Conservation (phyloP, 1,284 basidiomycete species). For the Ceratobasidium sp. region DNA sequence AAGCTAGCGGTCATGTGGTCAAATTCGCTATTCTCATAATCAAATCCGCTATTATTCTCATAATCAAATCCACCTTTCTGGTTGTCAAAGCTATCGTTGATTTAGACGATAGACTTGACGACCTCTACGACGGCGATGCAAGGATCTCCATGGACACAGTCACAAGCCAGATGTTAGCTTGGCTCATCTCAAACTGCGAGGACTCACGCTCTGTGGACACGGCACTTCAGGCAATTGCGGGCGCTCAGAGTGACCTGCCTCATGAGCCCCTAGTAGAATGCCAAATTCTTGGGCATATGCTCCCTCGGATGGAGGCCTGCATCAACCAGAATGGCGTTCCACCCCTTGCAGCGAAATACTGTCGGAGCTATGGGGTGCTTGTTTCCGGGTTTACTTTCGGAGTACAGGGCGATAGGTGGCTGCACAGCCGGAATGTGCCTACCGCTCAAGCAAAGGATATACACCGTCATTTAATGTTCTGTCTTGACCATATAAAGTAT, state of each 20-base stretch:
- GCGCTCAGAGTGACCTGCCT: background rate
- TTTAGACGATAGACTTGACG: background rate
- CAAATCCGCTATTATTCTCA: too few species aligned
- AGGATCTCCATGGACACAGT: background rate
- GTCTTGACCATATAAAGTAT: too few species aligned
- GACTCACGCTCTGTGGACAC: conserved; percentile 15
- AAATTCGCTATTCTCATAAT: too few species aligned
- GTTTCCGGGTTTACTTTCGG: background rate
- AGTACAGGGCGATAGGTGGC: background rate
- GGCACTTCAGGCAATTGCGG: conserved; percentile 16
- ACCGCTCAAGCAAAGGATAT: too few species aligned
- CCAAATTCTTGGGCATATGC: background rate
- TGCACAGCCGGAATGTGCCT: too few species aligned
- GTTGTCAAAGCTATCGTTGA: too few species aligned
- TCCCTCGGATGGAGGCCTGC: background rate
- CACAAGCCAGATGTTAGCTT: conserved; percentile 3
- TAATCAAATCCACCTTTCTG: background rate
- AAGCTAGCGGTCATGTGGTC: too few species aligned
- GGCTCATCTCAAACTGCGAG: conserved; percentile 27
- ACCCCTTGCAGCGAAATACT: background rate
- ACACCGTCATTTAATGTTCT: too few species aligned
- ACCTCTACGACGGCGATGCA: background rate
- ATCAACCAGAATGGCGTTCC: background rate
- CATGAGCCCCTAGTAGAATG: background rate
- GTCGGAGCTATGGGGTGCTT: background rate